phyloP scores from a whole-genome alignment of 2,329 filamentous ascomycete genomes.

The Drechslera avenae region DNA sequence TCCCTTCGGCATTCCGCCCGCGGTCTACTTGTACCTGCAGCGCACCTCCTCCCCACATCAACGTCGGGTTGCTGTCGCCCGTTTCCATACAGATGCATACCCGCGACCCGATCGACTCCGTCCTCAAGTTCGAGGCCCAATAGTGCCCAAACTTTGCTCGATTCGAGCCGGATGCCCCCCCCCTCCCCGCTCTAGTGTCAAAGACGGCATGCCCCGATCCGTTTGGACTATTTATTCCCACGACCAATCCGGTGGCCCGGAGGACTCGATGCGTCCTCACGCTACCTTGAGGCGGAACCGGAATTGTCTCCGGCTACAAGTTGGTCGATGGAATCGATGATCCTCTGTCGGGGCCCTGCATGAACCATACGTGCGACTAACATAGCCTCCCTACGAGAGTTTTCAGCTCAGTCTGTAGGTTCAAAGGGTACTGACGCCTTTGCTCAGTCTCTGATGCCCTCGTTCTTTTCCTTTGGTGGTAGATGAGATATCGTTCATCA shows the following conservation, averaged over 20 bases:
- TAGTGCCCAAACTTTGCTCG: background rate
- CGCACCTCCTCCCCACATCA: slow-evolving; percentile 4
- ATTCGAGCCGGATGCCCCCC: background rate
- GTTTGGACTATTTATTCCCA: background rate
- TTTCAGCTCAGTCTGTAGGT: too few relatives aligned
- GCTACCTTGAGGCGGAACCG: background rate
- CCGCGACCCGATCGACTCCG: slow-evolving; percentile 1
- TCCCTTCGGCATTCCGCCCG: slow-evolving; percentile 14
- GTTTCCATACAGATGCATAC: background rate
- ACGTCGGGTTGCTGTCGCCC: slow-evolving; percentile 4
- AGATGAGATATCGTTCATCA: too few relatives aligned
- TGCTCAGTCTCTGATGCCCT: too few relatives aligned
- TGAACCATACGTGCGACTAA: too few relatives aligned
- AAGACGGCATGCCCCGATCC: too few relatives aligned
- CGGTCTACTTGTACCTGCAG: slow-evolving; percentile 12
- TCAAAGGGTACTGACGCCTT: too few relatives aligned
- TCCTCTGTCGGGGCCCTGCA: too few relatives aligned
- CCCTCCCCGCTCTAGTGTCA: too few relatives aligned
- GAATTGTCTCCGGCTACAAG: too few relatives aligned
- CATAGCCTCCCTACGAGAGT: too few relatives aligned
- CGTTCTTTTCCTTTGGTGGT: too few relatives aligned
- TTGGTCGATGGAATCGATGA: too few relatives aligned
- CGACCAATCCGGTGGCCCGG: background rate
- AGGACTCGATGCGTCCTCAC: background rate
- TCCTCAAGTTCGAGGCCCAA: background rate